Base-by-base conservation (phyloP, 2,329 filamentous ascomycete species). In the Fusarium bactridioides region DNA sequence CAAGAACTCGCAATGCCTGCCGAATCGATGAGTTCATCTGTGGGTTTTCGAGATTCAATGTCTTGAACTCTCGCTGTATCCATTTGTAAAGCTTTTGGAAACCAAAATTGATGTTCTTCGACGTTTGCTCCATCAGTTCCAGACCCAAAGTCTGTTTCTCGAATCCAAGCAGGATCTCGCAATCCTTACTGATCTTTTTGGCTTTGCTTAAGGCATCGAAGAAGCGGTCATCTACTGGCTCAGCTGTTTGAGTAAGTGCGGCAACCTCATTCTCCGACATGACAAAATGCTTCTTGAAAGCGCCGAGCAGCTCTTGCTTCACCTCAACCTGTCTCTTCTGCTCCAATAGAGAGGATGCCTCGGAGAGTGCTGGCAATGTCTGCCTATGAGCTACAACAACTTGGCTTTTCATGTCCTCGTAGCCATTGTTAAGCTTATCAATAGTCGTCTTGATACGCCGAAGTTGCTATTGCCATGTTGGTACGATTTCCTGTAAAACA, bases 81-180 rank as follows among this genome's bases (percentile, higher is more conserved):
- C 95, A 99, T 76, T 94, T 91, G 82, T 97, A 98, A 6, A 99
- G 87, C 79, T 98, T 99, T 79, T 99, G 95, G 76, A 96, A 99
- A 10, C 94, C 95, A 21, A 91, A 87, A 77, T 97, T 96, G 55
- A 99, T 87, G 69, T 94, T 90, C 66, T 94, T 94, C 1, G 94
- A 95, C 61, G 92, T 95, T 80, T 95, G 90, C 70, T 98, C 95
- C 87, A 98, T 95, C 54, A 98, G 89, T 76, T 98, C 95, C 8
- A 97, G 85, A 0, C 95, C 96, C 1, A 98, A 84, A 13, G 91
- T 91, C 82, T 98, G 95, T 76, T 94, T 94, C 80, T 98, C 95
- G 35, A 94, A 93, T 5, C 95, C 95, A 2, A 99, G 89, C 10
- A 99, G 84, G 37, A 97, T 86, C 79, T 98, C 93, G 76, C 94